Base-by-base conservation (phyloP, 2,329 filamentous ascomycete species). In the Penicillium sp. region DNA sequence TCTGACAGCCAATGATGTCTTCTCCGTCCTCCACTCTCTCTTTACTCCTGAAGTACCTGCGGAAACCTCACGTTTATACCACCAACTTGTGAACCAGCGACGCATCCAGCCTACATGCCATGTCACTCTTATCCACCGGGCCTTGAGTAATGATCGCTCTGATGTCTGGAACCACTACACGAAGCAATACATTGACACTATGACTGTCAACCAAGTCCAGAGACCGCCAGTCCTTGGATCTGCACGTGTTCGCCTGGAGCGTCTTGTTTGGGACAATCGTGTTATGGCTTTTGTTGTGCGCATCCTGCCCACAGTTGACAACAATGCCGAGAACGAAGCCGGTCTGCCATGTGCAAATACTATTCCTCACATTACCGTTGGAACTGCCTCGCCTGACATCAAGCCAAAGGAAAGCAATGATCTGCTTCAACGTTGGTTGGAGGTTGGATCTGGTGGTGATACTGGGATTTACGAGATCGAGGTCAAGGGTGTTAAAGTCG, bases 381-480 rank as follows among this genome's bases (percentile, higher is more conserved):
- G 94, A 20, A 99, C 94, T 0, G 84, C 86, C 9, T 83, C 86
- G 61, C 74, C 80, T 45, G 73, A 80, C 7, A 85, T 97, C 67
- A 97, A 97, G 77, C 93, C 94, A 0, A 92, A 89, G 74, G 93
- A 99, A 79, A 96, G 92, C 76, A 99, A 99, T 69, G 87, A 90
- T 56, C 65, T 99, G 68, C 73, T 99, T 55, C 81, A 81, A 60
- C 79, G 80, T 56, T 97, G 93, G 93, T 69, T 94, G 58, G 80
- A 87, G 59, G 73, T 76, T 48, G 85, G 85, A 0, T 67, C 81
- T 68, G 73, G 73, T 2, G 75, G 72, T 6, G 69, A 74, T n/a
- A 81, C 73, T 4, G 83, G 82, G 0, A 84, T 86, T 53, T 75
- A 73, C 40, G 84, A 87, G 65, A 65, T 78, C 18, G 76, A 78